A percentile compares a stretch with the other conserved stretches of the same genome.
phyloP scores from a whole-genome alignment of 2,329 filamentous ascomycete species.

The Aspergillus amoenus region DNA sequence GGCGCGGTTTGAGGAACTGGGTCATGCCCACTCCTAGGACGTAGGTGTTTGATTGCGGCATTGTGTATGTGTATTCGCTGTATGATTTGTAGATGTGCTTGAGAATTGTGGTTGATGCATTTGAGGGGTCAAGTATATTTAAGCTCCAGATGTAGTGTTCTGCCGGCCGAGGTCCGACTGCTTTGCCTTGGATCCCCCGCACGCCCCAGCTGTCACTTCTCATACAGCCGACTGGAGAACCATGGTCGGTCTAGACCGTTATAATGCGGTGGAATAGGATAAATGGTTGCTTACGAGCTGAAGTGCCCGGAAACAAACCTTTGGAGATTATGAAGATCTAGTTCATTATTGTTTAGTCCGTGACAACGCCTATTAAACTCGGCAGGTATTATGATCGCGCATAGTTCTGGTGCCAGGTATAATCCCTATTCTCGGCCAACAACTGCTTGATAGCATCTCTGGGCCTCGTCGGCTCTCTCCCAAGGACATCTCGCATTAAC shows the following conservation, averaged over 20 bases:
- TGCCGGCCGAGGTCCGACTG: slow-evolving; percentile 5
- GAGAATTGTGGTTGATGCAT: background rate
- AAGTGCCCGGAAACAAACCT: too few relatives aligned
- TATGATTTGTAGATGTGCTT: too few relatives aligned
- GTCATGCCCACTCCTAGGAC: slow-evolving; percentile 98
- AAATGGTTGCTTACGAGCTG: too few relatives aligned
- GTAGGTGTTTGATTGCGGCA: slow-evolving; percentile 56
- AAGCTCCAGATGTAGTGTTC: background rate
- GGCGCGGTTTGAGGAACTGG: slow-evolving; percentile 96
- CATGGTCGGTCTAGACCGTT: background rate
- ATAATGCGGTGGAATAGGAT: too few relatives aligned
- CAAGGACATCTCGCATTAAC: slow-evolving; percentile 46
- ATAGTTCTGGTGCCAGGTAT: slow-evolving; percentile 50
- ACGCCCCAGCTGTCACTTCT: background rate
- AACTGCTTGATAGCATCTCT: slow-evolving; percentile 34
- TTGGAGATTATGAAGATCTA: too few relatives aligned
- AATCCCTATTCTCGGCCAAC: slow-evolving; percentile 33
- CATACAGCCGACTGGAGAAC: background rate
- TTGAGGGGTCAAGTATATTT: background rate
- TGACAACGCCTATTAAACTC: background rate
- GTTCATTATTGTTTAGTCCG: background rate
- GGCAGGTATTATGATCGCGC: background rate
- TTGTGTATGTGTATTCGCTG: background rate
- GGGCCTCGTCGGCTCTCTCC: slow-evolving; percentile 43
- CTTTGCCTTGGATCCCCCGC: background rate